Base-by-base conservation (phyloP, 805 yeast genomes). In the Candida dendrica region DNA sequence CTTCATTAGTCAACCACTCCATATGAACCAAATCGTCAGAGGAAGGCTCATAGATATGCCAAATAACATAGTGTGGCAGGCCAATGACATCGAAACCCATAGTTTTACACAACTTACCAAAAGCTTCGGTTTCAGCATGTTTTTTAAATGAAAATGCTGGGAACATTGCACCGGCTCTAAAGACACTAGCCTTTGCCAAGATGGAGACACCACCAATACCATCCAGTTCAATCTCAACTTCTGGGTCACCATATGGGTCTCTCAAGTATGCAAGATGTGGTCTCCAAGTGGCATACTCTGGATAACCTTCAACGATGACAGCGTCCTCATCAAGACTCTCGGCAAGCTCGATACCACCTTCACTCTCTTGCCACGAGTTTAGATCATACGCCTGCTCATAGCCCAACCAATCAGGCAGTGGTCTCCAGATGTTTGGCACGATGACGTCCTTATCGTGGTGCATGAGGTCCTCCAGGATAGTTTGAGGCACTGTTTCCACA, bases 201-300 rank as follows among this genome's bases (percentile, higher is more conserved):
- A 93, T 89, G 1, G 96, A 87, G 36, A 91, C 98, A 50, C 98
- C 98, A 20, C 98, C 98, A 52, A 91, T 89, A 41, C 98, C 98
- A 63, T 91, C 98, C 47, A 91, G 69, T 43, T 83, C 90, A 84
- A 91, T 83, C 58, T 88, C 95, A 36, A 83, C 91, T 58, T 86
- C 91, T 6, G 95, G 91, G 63, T 89, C 95, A 19, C 98, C 98
- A 55, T 85, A 81, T 2, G 96, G 96, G 56, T 90, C 97, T 52
- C 98, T 73, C 60, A 91, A 72, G 58, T 93, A 91, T 1, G 98
- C 98, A 50, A 91, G 71, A 65, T 91, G 98, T 2, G 96, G 95
- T 64, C 98, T 75, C 97, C 98, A 91, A 2, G 98, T 91, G 35
- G 95, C 95, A 62, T 88, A 93, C 65, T 91, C 98, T 19, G 88